Percentiles rank a stretch among this genome's conserved stretches.
Conservation (phyloP, 2,329 filamentous ascomycete genomes). For the Microsporum ferrugineum region DNA sequence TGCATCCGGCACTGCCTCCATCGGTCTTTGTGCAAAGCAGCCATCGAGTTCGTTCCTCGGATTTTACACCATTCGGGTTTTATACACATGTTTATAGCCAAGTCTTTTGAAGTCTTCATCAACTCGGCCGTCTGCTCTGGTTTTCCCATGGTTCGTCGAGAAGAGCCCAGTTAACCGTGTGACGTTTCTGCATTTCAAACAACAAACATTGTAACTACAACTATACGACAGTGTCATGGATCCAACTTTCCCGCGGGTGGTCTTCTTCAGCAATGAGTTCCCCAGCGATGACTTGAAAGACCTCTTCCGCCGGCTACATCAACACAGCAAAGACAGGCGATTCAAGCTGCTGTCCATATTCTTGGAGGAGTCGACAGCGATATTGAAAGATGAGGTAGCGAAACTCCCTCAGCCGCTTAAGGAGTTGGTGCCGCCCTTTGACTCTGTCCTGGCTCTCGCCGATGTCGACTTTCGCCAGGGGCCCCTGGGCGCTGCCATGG, state of each 20-base stretch:
- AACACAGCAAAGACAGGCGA: slow-evolving; percentile 31
- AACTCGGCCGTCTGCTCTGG: background rate
- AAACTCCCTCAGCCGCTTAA: background rate
- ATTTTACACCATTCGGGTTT: background rate
- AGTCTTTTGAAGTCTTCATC: background rate
- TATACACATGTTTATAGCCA: background rate
- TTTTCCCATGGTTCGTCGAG: background rate
- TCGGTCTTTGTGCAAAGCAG: background rate
- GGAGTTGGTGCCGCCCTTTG: slow-evolving; percentile 16
- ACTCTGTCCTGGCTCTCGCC: slow-evolving; percentile 14
- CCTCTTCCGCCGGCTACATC: slow-evolving; percentile 31
- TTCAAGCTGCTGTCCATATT: slow-evolving; percentile 32
- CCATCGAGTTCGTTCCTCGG: background rate
- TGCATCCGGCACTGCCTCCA: background rate
- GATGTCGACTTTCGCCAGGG: slow-evolving; percentile 24
- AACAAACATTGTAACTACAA: background rate
- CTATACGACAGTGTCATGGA: background rate
- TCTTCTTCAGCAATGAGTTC: slow-evolving; percentile 42
- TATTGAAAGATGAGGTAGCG: slow-evolving; percentile 30
- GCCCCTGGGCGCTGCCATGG: slow-evolving; percentile 36
- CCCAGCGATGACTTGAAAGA: slow-evolving; percentile 34
- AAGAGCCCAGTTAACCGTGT: background rate
- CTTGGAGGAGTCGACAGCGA: slow-evolving; percentile 31
- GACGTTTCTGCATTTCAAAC: background rate
- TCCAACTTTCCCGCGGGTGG: background rate